A percentile compares a stretch with the other conserved stretches of the same genome.
phyloP scores from a whole-genome alignment of 139 green algal species.

The Picochlorum sp. region DNA sequence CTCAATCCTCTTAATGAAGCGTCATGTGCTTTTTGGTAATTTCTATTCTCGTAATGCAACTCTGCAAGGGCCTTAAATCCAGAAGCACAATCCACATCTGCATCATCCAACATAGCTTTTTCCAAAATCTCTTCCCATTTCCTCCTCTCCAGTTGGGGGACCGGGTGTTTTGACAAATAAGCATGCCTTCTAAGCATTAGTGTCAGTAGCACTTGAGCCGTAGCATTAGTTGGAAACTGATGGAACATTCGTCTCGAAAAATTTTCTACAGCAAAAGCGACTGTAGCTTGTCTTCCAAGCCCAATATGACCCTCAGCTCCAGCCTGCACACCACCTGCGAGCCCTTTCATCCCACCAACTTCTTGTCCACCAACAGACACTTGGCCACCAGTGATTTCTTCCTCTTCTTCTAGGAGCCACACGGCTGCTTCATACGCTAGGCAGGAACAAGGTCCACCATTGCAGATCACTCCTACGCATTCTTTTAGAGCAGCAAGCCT shows the following conservation, averaged over 20 bases:
- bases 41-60: slow-evolving; percentile 45
- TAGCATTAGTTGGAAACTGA: slow-evolving; percentile 27
- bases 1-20: slow-evolving; percentile 14
- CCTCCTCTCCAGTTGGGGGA: slow-evolving; percentile 13
- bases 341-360: slow-evolving; percentile 25
- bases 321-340: slow-evolving; percentile 29
- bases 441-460: slow-evolving; percentile 14
- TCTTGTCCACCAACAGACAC: slow-evolving; percentile 27
- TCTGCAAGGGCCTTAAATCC: slow-evolving; percentile 45
- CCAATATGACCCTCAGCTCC: slow-evolving; percentile 20
- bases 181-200: slow-evolving; percentile 39
- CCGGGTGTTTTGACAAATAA: not conserved
- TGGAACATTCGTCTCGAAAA: slow-evolving; percentile 25
- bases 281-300: not conserved
- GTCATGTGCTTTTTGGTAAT: slow-evolving; percentile 20
- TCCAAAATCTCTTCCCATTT: slow-evolving; percentile 18
- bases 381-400: slow-evolving; percentile 42
- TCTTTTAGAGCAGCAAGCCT: slow-evolving; percentile 34
- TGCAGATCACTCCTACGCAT: slow-evolving; percentile 26
- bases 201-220: slow-evolving; percentile 27
- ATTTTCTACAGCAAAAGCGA: slow-evolving; percentile 22
- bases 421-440: slow-evolving; percentile 64
- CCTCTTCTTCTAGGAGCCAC: slow-evolving; percentile 56
- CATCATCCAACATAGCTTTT: slow-evolving; percentile 16
- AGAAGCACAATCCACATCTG: slow-evolving; percentile 22